Evolutionary conservation across 2,329 filamentous ascomycete species (phyloP).

Genomic region (Xylaria sp.): DNA sequence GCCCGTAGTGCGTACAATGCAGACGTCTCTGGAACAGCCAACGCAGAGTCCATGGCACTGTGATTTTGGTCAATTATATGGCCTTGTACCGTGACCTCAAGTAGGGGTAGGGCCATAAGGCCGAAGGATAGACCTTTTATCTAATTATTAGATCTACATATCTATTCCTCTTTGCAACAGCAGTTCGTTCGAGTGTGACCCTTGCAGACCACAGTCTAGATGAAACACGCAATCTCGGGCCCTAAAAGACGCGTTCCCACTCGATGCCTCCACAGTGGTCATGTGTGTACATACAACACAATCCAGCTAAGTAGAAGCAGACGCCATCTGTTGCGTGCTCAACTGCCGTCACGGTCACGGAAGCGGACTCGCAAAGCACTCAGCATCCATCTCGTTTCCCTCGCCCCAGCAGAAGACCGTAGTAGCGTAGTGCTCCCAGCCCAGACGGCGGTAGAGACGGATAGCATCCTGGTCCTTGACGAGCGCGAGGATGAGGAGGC

Average conservation of each 20-base stretch:
- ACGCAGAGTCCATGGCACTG: neutral
- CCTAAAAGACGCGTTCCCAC: neutral
- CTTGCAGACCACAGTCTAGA: neutral
- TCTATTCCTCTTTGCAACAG: neutral
- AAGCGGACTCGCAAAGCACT: constrained; percentile 27
- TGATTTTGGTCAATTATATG: neutral
- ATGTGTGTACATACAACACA: neutral
- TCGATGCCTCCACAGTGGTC: neutral
- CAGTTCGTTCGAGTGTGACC: neutral
- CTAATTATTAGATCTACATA: too few species aligned
- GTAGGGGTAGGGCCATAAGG: neutral
- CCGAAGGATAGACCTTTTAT: neutral
- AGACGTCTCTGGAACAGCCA: too few species aligned
- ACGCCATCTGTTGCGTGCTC: neutral
- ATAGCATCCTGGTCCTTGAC: constrained; percentile 33
- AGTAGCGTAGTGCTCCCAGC: constrained; percentile 29
- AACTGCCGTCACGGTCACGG: neutral
- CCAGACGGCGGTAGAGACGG: constrained; percentile 26
- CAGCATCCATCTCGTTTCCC: constrained; percentile 22
- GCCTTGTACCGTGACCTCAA: neutral
- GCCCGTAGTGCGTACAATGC: too few species aligned
- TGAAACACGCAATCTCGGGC: neutral
- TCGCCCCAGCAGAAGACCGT: constrained; percentile 27
- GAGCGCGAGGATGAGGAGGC: constrained; percentile 27
- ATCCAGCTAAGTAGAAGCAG: neutral